Evolutionary conservation across 2,329 filamentous ascomycete species (phyloP).

Genomic region (Colletotrichum graminicola): DNA sequence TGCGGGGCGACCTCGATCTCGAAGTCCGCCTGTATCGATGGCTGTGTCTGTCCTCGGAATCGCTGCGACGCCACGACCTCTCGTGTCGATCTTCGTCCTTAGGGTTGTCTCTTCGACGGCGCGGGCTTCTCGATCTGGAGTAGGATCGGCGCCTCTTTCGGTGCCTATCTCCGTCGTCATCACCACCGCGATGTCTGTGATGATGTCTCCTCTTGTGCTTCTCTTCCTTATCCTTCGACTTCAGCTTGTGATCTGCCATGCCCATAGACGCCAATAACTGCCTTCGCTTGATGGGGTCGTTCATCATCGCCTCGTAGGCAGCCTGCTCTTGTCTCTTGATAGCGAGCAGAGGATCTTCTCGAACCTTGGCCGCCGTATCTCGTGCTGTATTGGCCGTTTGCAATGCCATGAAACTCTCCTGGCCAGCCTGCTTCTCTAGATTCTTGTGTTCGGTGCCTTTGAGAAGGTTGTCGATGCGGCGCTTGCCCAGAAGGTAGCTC

Average conservation of each 20-base stretch:
- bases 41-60: conserved; percentile 39
- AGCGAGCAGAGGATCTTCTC: conserved; percentile 90
- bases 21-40: conserved; percentile 33
- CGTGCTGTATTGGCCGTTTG: conserved; percentile 79
- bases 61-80: conserved; percentile 39
- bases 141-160: conserved; percentile 58
- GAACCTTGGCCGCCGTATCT: conserved; percentile 87
- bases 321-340: conserved; percentile 94
- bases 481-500: conserved; percentile 91
- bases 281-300: conserved; percentile 75
- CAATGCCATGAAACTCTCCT: conserved; percentile 71
- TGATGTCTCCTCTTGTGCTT: conserved; percentile 57
- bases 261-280: conserved; percentile 76
- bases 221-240: conserved; percentile 55
- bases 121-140: conserved; percentile 60
- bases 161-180: conserved; percentile 56
- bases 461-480: conserved; percentile 86
- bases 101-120: conserved; percentile 47
- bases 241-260: conserved; percentile 59
- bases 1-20: conserved; percentile 37
- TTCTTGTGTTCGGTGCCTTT: conserved; percentile 85
- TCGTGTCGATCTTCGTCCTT: conserved; percentile 47
- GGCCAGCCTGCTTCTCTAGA: conserved; percentile 78
- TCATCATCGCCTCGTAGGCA: conserved; percentile 84
- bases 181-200: conserved; percentile 58